Conservation (phyloP, 768 basidiomycete genomes). For the Saitozyma podzolica region DNA sequence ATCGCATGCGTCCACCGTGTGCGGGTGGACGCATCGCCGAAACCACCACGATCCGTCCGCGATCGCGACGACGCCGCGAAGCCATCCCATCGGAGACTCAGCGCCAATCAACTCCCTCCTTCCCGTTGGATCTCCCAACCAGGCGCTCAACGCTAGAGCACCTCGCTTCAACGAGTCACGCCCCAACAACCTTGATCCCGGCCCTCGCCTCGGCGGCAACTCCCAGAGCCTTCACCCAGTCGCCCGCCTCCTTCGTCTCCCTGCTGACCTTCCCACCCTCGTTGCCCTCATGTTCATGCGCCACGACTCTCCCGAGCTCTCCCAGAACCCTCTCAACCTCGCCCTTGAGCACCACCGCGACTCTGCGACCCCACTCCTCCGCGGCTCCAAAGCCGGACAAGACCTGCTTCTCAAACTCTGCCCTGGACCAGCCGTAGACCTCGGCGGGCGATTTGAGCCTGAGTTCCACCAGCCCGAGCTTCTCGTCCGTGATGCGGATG, state of each 20-base stretch:
- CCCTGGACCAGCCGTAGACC: conserved; percentile 39
- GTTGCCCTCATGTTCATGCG: background rate
- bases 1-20: too few species aligned
- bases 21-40: too few species aligned
- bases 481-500: conserved; percentile 9
- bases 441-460: conserved; percentile 26
- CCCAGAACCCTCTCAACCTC: conserved; percentile 44
- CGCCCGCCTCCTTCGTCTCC: conserved; percentile 26
- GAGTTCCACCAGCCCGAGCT: background rate
- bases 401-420: conserved; percentile 49
- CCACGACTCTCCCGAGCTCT: conserved; percentile 13
- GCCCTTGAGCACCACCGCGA: conserved; percentile 40
- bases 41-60: too few species aligned
- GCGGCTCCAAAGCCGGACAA: conserved; percentile 47
- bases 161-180: background rate
- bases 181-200: conserved; percentile 17
- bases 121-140: too few species aligned
- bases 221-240: conserved; percentile 40
- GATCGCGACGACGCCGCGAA: too few species aligned
- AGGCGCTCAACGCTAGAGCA: too few species aligned
- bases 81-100: too few species aligned
- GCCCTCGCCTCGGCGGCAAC: conserved; percentile 36
- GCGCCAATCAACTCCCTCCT: too few species aligned
- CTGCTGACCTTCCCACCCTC: background rate
- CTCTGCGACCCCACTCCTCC: conserved; percentile 44